Base-by-base conservation (phyloP, 306 rosid species). In the Castanea crenata region DNA sequence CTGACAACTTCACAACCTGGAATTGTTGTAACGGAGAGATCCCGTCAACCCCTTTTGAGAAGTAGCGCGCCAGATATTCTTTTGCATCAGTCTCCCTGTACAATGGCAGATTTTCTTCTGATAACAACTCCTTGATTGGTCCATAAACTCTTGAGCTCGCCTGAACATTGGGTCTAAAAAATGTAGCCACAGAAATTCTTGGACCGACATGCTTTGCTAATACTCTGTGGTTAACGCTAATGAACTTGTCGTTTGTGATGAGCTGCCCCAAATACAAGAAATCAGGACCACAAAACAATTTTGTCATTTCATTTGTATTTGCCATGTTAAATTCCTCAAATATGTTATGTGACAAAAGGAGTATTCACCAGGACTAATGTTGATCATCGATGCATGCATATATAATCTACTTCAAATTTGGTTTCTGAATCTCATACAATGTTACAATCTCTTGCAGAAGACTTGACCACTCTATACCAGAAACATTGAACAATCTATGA, bases 181-280 rank as follows among this genome's bases (percentile, higher is more conserved):
- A 8, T 5, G 69, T 19, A 5, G 77, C 81, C n/a, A 81, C 74
- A 4, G 78, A 81, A 29, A 76, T 56, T 63, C 81, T 76, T n/a
- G 85, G 67, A 1, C 58, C 69, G 2, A 16, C 58, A 10, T 10
- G 56, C 35, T 81, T 81, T 7, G 77, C 85, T 5, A 81, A 5
- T 14, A 61, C 81, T 19, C 85, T 70, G 55, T 81, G 85, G 7
- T 35, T 19, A 0, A 76, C 78, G 34, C 78, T 81, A 15, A 16
- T 52, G n/a, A 76, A 71, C 70, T 27, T 81, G 65, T 76, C 81
- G 7, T 81, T 81, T 4, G 81, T 41, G 64, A 81, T 71, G 2
- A 81, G 73, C 81, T 81, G 79, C 29, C 74, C 74, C 13, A 32
- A 41, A 51, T 13, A 34, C 27, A 21, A n/a, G 52, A 58, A 16